Conservation (phyloP, 768 basidiomycete genomes). For the Leccinum disarticulatum region DNA sequence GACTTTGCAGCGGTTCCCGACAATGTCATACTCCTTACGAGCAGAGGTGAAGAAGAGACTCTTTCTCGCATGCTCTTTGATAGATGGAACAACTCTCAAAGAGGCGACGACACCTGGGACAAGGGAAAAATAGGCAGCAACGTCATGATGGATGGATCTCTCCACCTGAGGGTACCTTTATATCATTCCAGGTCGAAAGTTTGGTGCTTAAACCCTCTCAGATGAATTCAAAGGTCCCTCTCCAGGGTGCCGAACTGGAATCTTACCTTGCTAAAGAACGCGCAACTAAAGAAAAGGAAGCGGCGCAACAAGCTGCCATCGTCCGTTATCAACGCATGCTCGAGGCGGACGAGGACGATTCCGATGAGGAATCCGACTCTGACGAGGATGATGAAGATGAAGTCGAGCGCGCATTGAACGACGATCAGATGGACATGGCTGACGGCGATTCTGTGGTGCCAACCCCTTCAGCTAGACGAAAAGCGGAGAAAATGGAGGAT, state of each 20-base stretch:
- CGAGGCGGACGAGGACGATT: constrained; percentile 92
- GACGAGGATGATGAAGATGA: no score
- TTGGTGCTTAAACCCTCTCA: constrained; percentile 29
- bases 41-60: constrained; percentile 75
- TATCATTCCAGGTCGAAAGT: neutral
- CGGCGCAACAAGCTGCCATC: constrained; percentile 80
- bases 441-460: no score
- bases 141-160: constrained; percentile 72
- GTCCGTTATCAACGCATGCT: constrained; percentile 84
- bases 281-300: constrained; percentile 76
- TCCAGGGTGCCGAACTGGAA: constrained; percentile 88
- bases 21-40: constrained; percentile 87
- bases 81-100: constrained; percentile 82
- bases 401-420: no score
- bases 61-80: constrained; percentile 78
- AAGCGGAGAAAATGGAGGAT: no score
- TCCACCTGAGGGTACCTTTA: constrained; percentile 61
- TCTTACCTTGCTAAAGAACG: constrained; percentile 75
- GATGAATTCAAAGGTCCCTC: constrained; percentile 88
- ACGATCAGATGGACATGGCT: no score
- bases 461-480: no score
- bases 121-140: constrained; percentile 86
- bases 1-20: constrained; percentile 81
- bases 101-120: constrained; percentile 83
- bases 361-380: no score